Base-by-base conservation (phyloP, 1,284 basidiomycete species). In the Sphaerobolus stellatus region DNA sequence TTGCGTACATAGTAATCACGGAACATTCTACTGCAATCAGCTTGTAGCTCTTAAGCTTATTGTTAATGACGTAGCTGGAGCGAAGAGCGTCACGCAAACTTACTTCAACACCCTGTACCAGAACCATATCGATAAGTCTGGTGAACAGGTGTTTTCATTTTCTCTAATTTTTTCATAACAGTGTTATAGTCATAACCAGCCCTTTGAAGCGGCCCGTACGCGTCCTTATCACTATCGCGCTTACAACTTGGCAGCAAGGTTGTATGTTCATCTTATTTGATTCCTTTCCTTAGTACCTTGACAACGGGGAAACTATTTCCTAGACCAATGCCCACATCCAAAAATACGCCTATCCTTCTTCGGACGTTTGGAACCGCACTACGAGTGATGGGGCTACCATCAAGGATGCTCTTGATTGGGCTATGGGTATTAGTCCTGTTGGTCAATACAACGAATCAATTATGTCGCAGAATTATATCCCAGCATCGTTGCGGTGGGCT, bases 161-260 rank as follows among this genome's bases (percentile, higher is more conserved):
- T 30, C 29, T 31, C 29, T 48, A 48, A 45, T 20, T 81, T 78
- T 63, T 29, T 45, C 7, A 41, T 22, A 24, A 27, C 5, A 30
- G 9, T 50, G 24, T 41, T 31, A 29, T 33, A 31, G 31, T 50
- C 1, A 59, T 47, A 29, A 14, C 24, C 38, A 82, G 76, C 80
- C 80, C 9, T 64, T 77, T n/a, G 81, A 88, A 68, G 79, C 82
- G 5, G 71, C 68, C 3, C 77, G 84, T 16, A 83, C 83, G 2
- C 73, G 80, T 16, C 82, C 84, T 5, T 86, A 80, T 62, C 84
- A 86, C 63, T 86, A 87, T 62, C 75, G 80, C 11, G 75, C 77
- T 18, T 86, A 83, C 68, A 87, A 87, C 61, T 69, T 88, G 28
- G 82, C 83, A 13, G 84, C 79, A 24, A 83, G 79, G 82, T 86